Conservation (phyloP, 495 filamentous ascomycete species). For the Penicillium pulvis region DNA sequence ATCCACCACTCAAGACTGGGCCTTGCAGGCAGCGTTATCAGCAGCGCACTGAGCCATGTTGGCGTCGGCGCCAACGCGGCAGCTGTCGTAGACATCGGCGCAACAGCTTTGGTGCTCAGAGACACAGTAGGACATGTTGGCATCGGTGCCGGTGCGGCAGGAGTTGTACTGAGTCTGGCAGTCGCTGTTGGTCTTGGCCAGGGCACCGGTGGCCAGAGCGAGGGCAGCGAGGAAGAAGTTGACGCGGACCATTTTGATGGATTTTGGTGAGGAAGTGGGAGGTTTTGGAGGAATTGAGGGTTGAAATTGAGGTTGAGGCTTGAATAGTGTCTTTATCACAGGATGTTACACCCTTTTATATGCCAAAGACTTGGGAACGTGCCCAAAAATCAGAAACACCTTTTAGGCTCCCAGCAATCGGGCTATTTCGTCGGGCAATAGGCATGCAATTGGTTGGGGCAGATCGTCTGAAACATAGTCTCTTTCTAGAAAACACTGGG, state of each 20-base stretch:
- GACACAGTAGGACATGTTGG: slow-evolving; percentile 12
- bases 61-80: slow-evolving; percentile 11
- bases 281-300: not conserved
- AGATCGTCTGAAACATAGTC: slow-evolving; percentile 9
- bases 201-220: slow-evolving; percentile 5
- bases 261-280: not conserved
- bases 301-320: not conserved
- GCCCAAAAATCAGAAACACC: not conserved
- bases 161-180: slow-evolving; percentile 16
- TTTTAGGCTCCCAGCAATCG: not conserved
- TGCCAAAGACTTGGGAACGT: not conserved
- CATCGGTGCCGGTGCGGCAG: slow-evolving; percentile 8
- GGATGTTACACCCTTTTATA: slow-evolving; percentile 4
- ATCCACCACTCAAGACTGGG: slow-evolving; percentile 1
- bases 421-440: not conserved
- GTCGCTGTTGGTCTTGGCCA: slow-evolving; percentile 12
- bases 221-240: slow-evolving; percentile 12
- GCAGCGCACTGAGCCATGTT: slow-evolving; percentile 15
- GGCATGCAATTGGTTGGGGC: not conserved
- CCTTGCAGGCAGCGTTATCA: slow-evolving; percentile 15
- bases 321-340: not conserved
- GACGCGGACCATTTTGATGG: slow-evolving; percentile 17
- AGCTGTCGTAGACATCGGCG: slow-evolving; percentile 10
- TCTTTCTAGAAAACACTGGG: not conserved
- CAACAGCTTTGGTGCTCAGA: slow-evolving; percentile 13